Evolutionary conservation across 1,284 basidiomycete genomes (phyloP).

Genomic region (Pyrrhoderma noxium): DNA sequence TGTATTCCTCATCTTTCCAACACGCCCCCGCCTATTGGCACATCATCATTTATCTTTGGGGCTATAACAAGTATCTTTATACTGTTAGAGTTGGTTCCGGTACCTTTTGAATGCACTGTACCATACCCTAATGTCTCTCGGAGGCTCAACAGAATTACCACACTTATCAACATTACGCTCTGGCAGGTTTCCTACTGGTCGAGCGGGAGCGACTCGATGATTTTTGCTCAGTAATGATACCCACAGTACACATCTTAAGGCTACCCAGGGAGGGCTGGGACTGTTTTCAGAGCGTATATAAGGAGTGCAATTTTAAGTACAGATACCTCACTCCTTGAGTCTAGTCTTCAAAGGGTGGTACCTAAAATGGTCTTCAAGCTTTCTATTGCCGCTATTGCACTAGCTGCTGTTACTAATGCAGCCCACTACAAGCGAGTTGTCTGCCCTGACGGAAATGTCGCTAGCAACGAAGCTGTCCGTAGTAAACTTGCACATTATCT

Average conservation of each 20-base stretch:
- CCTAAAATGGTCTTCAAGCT: slow-evolving; percentile 17
- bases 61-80: no score
- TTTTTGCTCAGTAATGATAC: neutral
- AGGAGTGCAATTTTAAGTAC: neutral
- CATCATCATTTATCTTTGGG: no score
- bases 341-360: neutral
- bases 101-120: no score
- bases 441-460: slow-evolving; percentile 19
- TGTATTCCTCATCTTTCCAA: no score
- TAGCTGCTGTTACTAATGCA: slow-evolving; percentile 11
- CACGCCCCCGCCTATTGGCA: no score
- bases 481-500: neutral
- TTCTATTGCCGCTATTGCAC: slow-evolving; percentile 7
- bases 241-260: neutral
- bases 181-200: slow-evolving; percentile 1
- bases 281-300: neutral
- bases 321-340: slow-evolving; percentile 9
- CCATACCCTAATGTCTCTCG: no score
- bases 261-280: neutral
- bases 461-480: slow-evolving; percentile 15
- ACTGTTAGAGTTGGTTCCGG: no score
- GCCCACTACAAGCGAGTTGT: slow-evolving; percentile 19
- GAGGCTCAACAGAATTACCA: neutral
- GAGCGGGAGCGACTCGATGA: neutral
- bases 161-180: neutral